These are phyloP conservation scores for Colletotrichum sp. DNA, from an alignment of 2,329 filamentous ascomycete genomes.

Conservation along the genomic window DNA sequence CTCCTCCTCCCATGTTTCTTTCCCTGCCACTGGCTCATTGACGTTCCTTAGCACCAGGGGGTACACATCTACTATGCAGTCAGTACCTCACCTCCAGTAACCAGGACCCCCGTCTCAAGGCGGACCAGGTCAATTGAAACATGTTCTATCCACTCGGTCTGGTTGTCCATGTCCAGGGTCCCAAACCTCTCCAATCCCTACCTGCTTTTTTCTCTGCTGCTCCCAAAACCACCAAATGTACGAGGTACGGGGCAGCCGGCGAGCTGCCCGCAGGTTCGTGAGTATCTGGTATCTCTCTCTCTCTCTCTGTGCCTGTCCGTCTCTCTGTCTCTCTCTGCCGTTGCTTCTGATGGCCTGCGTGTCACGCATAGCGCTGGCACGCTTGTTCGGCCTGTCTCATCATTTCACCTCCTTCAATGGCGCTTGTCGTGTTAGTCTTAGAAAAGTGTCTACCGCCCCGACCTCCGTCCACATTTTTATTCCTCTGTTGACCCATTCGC, in stretches of 20 bases:
- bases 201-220: not conserved
- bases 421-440: slow-evolving; percentile 6
- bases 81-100: not conserved
- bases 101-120: not conserved
- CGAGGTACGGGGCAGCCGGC: not conserved
- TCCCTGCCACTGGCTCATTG: not conserved
- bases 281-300: not conserved
- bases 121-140: slow-evolving; percentile 17
- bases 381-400: slow-evolving; percentile 4
- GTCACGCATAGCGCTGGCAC: not conserved
- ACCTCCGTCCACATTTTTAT: not conserved
- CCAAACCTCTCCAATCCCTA: slow-evolving; percentile 5
- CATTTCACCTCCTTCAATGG: not conserved
- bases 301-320: not conserved
- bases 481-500: not conserved
- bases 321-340: not conserved
- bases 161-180: not conserved
- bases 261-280: not conserved
- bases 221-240: not conserved
- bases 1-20: not conserved
- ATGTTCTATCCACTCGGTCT: slow-evolving; percentile 14
- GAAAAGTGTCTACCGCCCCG: not conserved
- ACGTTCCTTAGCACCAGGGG: not conserved
- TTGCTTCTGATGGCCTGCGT: not conserved
- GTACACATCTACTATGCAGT: not conserved